Conservation (phyloP, 2,329 filamentous ascomycete species). For the Curvularia sp. region DNA sequence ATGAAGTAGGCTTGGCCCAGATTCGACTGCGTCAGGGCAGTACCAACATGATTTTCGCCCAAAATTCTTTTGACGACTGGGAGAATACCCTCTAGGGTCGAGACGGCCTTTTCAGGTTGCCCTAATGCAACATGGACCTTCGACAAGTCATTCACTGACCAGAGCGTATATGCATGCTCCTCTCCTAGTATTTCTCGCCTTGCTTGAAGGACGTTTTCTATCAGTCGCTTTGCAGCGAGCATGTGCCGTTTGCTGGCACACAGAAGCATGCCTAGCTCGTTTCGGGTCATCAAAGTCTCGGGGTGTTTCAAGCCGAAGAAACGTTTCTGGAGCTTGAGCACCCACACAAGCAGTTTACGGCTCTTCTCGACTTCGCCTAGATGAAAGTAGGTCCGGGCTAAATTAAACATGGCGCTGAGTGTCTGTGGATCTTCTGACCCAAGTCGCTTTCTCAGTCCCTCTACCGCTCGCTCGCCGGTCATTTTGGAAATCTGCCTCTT, state of each 20-base stretch:
- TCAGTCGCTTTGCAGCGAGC: slow-evolving; percentile 9
- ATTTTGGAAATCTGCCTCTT: slow-evolving; percentile 2
- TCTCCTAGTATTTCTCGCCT: slow-evolving; percentile 30
- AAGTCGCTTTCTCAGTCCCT: background rate
- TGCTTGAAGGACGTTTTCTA: slow-evolving; percentile 27
- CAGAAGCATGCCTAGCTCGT: slow-evolving; percentile 27
- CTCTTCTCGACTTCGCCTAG: slow-evolving; percentile 16
- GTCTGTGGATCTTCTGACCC: background rate
- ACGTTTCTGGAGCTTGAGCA: slow-evolving; percentile 23
- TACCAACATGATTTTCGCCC: background rate
- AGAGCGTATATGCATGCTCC: slow-evolving; percentile 40
- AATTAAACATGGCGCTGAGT: background rate
- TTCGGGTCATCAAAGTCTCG: slow-evolving; percentile 30
- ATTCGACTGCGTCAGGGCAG: background rate
- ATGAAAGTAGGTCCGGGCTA: background rate
- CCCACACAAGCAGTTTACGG: slow-evolving; percentile 20
- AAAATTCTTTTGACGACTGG: background rate
- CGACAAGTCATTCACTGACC: slow-evolving; percentile 38
- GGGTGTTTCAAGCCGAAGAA: slow-evolving; percentile 29
- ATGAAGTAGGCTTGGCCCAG: background rate
- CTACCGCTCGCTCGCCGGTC: background rate
- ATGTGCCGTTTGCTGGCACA: slow-evolving; percentile 21
- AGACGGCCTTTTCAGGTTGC: background rate
- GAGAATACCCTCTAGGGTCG: background rate
- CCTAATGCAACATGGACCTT: slow-evolving; percentile 6